These are phyloP conservation scores for Pelargonium myrrhifolium DNA, from an alignment of 441 rosid genomes.

Conservation along the genomic window DNA sequence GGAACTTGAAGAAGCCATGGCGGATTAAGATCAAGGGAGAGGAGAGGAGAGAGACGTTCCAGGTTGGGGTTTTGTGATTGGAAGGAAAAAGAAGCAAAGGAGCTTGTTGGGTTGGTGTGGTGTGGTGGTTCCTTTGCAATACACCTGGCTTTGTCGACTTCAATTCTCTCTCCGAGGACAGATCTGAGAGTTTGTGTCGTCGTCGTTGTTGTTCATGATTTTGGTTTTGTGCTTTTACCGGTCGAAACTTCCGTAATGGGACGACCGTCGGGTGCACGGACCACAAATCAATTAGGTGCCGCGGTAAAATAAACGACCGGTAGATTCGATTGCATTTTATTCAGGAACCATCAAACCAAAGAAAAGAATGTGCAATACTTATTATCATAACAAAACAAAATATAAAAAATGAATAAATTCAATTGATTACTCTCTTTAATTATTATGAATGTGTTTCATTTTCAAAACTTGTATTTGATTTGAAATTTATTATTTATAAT, in stretches of 20 bases:
- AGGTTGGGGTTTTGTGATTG: not conserved
- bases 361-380: not conserved
- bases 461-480: too few species aligned
- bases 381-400: too few species aligned
- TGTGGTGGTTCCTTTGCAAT: not conserved
- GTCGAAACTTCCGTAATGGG: not conserved
- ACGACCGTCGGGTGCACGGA: not conserved
- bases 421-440: too few species aligned
- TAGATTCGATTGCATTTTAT: not conserved
- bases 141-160: conserved; percentile 2
- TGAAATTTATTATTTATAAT: too few species aligned
- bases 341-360: too few species aligned
- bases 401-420: too few species aligned
- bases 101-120: not conserved
- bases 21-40: conserved; percentile 1
- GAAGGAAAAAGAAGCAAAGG: not conserved
- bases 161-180: not conserved
- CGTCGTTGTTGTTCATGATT: not conserved
- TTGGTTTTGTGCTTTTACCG: not conserved
- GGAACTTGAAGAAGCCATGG: conserved; percentile 73
- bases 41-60: not conserved
- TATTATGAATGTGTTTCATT: too few species aligned
- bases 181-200: not conserved
- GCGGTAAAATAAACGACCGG: not conserved
- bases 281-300: not conserved